Percentiles rank a stretch among this genome's conserved stretches.
These are phyloP conservation scores for Bertia moriformis DNA, from an alignment of 2,329 filamentous ascomycete genomes.

Conservation along the genomic window DNA sequence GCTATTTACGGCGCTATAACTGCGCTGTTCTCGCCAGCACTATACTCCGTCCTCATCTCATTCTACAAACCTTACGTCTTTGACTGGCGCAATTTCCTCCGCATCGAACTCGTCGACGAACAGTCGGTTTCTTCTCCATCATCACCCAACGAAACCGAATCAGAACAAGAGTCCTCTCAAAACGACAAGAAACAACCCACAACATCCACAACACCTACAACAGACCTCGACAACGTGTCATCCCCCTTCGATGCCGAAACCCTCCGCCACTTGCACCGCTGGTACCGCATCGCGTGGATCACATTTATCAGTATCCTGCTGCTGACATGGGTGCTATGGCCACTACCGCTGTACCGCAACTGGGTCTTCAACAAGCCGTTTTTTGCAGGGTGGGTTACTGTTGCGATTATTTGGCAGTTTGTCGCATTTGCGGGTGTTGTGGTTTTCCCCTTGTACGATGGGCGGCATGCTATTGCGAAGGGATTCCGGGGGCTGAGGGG, in stretches of 20 bases:
- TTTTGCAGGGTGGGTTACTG: conserved; percentile 26
- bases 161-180: conserved; percentile 4
- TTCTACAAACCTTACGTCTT: conserved; percentile 19
- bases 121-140: conserved; percentile 1
- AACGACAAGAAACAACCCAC: not conserved
- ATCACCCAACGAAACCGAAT: conserved; percentile 2
- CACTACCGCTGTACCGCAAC: conserved; percentile 30
- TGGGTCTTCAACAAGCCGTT: conserved; percentile 30
- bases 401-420: conserved; percentile 31
- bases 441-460: conserved; percentile 30
- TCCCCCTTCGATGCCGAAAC: conserved; percentile 25
- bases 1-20: conserved; percentile 26
- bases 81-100: conserved; percentile 27
- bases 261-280: conserved; percentile 15
- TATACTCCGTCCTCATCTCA: conserved; percentile 29
- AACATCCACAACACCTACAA: conserved; percentile 2
- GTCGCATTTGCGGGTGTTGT: conserved; percentile 27
- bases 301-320: conserved; percentile 25
- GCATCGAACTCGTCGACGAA: conserved; percentile 28
- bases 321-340: conserved; percentile 30
- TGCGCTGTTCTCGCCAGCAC: conserved; percentile 26
- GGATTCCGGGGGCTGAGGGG: conserved; percentile 6
- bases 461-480: conserved; percentile 20
- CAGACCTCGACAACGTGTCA: conserved; percentile 20
- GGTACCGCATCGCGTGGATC: conserved; percentile 22